Conservation (phyloP, 78 protist genomes). For the Isochrysis galbana region DNA sequence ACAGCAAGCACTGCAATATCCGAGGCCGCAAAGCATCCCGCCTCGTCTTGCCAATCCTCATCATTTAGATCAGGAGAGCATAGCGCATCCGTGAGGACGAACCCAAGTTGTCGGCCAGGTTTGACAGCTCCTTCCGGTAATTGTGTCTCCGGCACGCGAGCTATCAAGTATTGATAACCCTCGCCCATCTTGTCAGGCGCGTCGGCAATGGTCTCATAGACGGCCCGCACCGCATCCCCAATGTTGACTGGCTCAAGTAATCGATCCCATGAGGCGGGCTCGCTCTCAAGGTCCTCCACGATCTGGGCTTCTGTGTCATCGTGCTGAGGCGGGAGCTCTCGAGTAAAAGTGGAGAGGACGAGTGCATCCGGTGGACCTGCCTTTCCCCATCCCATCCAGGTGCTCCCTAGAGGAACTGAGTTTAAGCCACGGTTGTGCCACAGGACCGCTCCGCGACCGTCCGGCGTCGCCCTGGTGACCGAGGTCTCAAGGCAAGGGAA, state of each 20-base stretch:
- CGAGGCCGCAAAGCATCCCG: background rate
- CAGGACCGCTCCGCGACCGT: background rate
- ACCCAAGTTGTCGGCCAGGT: background rate
- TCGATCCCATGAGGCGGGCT: background rate
- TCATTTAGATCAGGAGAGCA: background rate
- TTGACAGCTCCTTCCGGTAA: background rate
- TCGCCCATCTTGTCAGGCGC: background rate
- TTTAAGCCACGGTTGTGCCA: background rate
- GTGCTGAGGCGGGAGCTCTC: background rate
- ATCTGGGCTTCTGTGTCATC: background rate
- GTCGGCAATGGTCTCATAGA: background rate
- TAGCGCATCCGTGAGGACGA: background rate
- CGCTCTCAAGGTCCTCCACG: background rate
- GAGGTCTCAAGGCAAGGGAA: background rate
- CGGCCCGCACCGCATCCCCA: background rate
- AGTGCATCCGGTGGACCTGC: background rate
- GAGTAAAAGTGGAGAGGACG: background rate
- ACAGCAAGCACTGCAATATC: background rate
- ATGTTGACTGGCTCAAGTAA: background rate
- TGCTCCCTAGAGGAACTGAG: background rate
- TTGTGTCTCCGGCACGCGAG: background rate
- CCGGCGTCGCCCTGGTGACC: background rate
- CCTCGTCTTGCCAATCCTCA: background rate
- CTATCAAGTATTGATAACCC: background rate
- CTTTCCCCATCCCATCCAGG: background rate